Percentiles rank a stretch among this genome's conserved stretches.
These are phyloP conservation scores for Knoxdaviesia capensis DNA, from an alignment of 2,329 filamentous ascomycete species.

Conservation along the genomic window DNA sequence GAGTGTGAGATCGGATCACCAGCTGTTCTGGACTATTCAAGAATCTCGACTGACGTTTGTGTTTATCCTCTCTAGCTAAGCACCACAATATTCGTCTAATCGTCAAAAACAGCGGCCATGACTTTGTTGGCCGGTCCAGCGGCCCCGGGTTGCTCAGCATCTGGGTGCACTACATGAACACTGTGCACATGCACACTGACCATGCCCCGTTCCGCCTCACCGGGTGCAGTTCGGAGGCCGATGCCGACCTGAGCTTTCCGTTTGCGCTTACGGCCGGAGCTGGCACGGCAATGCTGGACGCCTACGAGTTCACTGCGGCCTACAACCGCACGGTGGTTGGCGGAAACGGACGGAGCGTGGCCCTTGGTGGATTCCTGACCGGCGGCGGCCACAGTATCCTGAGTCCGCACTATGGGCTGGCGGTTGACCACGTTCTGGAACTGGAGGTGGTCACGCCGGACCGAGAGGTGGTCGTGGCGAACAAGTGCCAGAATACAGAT, in stretches of 20 bases:
- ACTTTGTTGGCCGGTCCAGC: slow-evolving; percentile 15
- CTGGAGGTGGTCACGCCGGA: slow-evolving; percentile 32
- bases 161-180: slow-evolving; percentile 18
- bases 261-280: slow-evolving; percentile 32
- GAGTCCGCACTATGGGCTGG: slow-evolving; percentile 32
- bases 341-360: slow-evolving; percentile 34
- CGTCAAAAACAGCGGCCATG: slow-evolving; percentile 14
- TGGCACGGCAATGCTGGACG: slow-evolving; percentile 30
- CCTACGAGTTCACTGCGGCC: slow-evolving; percentile 27
- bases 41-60: no score
- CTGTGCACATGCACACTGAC: slow-evolving; percentile 9
- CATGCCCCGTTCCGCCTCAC: slow-evolving; percentile 16
- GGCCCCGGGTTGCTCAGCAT: slow-evolving; percentile 16
- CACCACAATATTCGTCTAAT: slow-evolving; percentile 16
- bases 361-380: slow-evolving; percentile 37
- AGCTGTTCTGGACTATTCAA: no score
- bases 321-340: slow-evolving; percentile 23
- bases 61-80: slow-evolving; percentile 10
- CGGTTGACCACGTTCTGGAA: slow-evolving; percentile 35
- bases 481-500: slow-evolving; percentile 25
- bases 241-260: slow-evolving; percentile 15
- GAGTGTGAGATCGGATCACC: no score
- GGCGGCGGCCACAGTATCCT: slow-evolving; percentile 39
- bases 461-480: slow-evolving; percentile 27
- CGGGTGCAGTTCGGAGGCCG: no score